phyloP scores from a whole-genome alignment of 2,329 filamentous ascomycete genomes.

The Myotisia sp. region DNA sequence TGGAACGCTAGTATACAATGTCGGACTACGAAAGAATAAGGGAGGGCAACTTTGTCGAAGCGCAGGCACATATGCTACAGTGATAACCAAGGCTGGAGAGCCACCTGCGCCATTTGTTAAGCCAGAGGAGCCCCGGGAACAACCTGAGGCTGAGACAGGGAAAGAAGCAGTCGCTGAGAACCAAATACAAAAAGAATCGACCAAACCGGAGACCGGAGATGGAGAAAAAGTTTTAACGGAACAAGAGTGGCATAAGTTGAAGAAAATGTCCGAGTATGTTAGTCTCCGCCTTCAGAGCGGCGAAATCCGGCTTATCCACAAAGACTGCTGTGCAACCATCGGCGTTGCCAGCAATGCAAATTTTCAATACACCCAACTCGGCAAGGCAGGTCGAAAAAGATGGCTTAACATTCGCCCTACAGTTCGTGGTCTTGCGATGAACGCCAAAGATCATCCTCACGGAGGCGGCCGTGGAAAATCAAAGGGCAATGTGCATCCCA shows the following conservation, averaged over 20 bases:
- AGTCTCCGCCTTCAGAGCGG: conserved; percentile 81
- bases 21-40: conserved; percentile 58
- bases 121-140: conserved; percentile 11
- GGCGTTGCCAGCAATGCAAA: conserved; percentile 88
- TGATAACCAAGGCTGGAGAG: conserved; percentile 78
- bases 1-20: conserved; percentile 82
- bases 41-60: conserved; percentile 85
- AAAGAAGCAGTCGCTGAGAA: neutral
- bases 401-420: conserved; percentile 93
- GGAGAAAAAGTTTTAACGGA: conserved; percentile 17
- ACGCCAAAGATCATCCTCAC: conserved; percentile 94
- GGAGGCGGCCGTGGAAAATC: conserved; percentile 98
- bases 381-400: conserved; percentile 84
- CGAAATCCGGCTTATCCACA: conserved; percentile 76
- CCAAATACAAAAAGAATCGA: conserved; percentile 29
- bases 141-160: neutral
- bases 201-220: conserved; percentile 8
- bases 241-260: conserved; percentile 28
- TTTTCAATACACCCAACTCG: conserved; percentile 77
- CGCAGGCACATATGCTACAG: conserved; percentile 78
- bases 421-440: conserved; percentile 96
- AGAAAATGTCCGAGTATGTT: conserved; percentile 61
- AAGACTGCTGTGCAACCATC: conserved; percentile 86
- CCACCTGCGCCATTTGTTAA: conserved; percentile 22
- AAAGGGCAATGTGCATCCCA: conserved; percentile 91